Base-by-base conservation (phyloP, 306 rosid species). In the Leucaena leucocephala region DNA sequence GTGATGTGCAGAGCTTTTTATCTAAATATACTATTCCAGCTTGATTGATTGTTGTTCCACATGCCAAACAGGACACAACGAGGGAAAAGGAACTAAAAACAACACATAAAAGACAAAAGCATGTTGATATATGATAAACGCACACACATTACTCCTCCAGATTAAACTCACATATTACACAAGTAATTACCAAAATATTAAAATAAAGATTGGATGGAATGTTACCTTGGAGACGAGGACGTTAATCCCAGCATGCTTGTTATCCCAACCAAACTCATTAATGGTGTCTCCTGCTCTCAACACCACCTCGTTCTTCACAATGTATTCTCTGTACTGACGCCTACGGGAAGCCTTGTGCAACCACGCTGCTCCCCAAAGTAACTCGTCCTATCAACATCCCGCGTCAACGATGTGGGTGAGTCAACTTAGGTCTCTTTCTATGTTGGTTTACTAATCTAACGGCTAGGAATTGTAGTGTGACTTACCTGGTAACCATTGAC, bases 261-360 rank as follows among this genome's bases (percentile, higher is more conserved):
- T 95, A 86, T 95, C 99, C 98, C 99, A 95, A 86, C 99, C 98
- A 72, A 95, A 95, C 88, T 95, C 97, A 83, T 92, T 92, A 77
- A 95, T 95, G 76, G 93, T 95, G 78, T 95, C 98, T 21, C 99
- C 98, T 9, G 99, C 98, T 70, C 98, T 84, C 75, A 95, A 62
- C 22, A 93, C 88, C 50, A 93, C 97, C 86, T 95, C 97, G 89
- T 95, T 95, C 83, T 35, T 86, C 71, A 91, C 93, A 57, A 93
- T 95, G 84, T 95, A 95, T 85, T 95, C 97, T 82, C 99, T 90
- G 86, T 90, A 95, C 1, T 40, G 81, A 65, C 99, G 90, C 86
- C 85, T 91, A 78, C 97, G 90, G 0, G 99, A 90, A 0, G 99
- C 99, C 76, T 95, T 95, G 90, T 95, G 98, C 88, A 95, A 81